A percentile compares a stretch with the other conserved stretches of the same genome.
phyloP scores from a whole-genome alignment of 768 basidiomycete genomes.

The Leccinum barrowsii region DNA sequence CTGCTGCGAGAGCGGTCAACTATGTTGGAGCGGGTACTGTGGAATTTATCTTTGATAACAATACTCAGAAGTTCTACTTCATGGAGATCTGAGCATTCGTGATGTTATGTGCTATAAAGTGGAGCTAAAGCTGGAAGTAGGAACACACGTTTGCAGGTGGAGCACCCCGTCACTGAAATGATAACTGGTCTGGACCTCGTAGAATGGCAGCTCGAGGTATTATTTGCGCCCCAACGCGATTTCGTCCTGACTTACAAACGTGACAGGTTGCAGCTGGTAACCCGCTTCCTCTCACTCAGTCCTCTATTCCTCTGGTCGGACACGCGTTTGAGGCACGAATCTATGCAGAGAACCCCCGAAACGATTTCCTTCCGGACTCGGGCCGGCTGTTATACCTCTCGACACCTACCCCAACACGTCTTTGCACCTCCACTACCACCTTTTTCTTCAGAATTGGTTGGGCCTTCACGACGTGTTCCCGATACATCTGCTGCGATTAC shows the following conservation, averaged over 20 bases:
- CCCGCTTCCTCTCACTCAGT: conserved; percentile 72
- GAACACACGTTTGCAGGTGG: conserved; percentile 85
- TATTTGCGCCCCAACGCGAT: not conserved
- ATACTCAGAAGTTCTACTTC: conserved; percentile 83
- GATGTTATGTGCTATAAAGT: not conserved
- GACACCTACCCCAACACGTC: conserved; percentile 68
- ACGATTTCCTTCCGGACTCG: conserved; percentile 90
- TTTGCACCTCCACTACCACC: conserved; percentile 51
- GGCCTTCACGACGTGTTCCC: conserved; percentile 22
- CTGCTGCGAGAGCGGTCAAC: conserved; percentile 87
- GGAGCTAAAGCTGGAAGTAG: conserved; percentile 32
- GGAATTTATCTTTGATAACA: conserved; percentile 97
- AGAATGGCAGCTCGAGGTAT: conserved; percentile 89
- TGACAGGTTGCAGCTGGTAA: conserved; percentile 83
- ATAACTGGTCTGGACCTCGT: conserved; percentile 92
- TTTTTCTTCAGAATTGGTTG: conserved; percentile 23
- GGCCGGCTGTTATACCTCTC: conserved; percentile 78
- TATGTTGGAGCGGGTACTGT: conserved; percentile 92
- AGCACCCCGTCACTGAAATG: conserved; percentile 95
- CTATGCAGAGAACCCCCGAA: conserved; percentile 92
- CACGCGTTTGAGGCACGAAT: conserved; percentile 95
- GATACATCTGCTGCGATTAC: conserved; percentile 29
- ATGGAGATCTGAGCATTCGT: conserved; percentile 79
- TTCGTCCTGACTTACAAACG: not conserved
- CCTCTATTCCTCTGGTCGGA: conserved; percentile 79